These are phyloP conservation scores for Fagopyrum tataricum DNA, from an alignment of 148 eudicot genomes.

Conservation along the genomic window DNA sequence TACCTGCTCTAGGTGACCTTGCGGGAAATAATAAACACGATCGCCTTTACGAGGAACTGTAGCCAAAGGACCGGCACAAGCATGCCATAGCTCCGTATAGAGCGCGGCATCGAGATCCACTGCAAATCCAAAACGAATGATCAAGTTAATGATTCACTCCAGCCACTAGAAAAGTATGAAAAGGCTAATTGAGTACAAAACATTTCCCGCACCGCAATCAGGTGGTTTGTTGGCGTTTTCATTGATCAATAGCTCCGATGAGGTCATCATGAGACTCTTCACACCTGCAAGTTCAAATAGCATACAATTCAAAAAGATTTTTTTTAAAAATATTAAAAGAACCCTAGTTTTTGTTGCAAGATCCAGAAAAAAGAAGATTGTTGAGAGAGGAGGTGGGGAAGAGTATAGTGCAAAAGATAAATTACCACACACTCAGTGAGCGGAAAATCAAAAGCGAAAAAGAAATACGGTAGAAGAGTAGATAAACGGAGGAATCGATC, in stretches of 20 bases:
- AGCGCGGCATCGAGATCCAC: constrained; percentile 67
- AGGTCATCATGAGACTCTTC: constrained; percentile 30
- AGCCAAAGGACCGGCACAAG: constrained; percentile 96
- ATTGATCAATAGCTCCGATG: constrained; percentile 40
- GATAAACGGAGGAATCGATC: no score
- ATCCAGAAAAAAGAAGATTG: no score
- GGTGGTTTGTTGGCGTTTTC: constrained; percentile 15
- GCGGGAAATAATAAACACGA: constrained; percentile 91
- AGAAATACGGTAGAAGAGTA: no score
- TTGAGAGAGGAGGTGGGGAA: no score
- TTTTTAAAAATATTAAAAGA: no score
- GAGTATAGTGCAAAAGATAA: no score
- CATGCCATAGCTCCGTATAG: constrained; percentile 85
- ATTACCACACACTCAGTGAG: no score
- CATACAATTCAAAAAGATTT: no score
- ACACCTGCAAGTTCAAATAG: no score
- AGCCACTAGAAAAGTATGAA: background rate
- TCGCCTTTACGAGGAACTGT: constrained; percentile 68
- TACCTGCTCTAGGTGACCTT: constrained; percentile 99
- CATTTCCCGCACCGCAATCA: constrained; percentile 36
- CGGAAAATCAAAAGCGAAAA: no score
- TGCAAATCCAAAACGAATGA: constrained; percentile 22
- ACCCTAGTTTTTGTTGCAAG: no score
- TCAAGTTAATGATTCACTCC: background rate
- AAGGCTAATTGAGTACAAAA: constrained; percentile 10